These are phyloP conservation scores for Pyrenochaeta sp. DNA, from an alignment of 2,329 filamentous ascomycete species.

Conservation along the genomic window DNA sequence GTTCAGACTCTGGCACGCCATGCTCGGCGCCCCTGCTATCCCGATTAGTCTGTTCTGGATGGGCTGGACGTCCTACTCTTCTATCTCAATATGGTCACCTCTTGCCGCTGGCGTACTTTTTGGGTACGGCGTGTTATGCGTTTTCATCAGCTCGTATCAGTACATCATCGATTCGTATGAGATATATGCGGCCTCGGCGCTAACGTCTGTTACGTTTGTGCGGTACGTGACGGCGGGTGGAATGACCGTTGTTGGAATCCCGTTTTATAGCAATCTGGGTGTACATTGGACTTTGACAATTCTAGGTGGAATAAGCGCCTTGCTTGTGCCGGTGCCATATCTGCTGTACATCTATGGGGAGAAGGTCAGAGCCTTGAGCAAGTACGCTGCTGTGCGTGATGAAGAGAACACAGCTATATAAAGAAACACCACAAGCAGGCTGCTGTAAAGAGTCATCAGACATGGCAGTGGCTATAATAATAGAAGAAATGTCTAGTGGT, in stretches of 20 bases:
- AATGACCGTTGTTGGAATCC: constrained; percentile 52
- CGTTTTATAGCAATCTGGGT: constrained; percentile 52
- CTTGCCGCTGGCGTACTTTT: constrained; percentile 11
- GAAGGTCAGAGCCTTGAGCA: constrained; percentile 39
- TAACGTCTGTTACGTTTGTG: constrained; percentile 47
- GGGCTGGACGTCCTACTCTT: constrained; percentile 60
- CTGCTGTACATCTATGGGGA: constrained; percentile 47
- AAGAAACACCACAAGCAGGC: background rate
- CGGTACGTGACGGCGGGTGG: constrained; percentile 49
- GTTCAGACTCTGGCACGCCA: constrained; percentile 62
- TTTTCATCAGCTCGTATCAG: constrained; percentile 50
- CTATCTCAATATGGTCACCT: constrained; percentile 8
- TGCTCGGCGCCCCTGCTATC: constrained; percentile 60
- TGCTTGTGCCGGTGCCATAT: constrained; percentile 46
- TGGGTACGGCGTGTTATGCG: constrained; percentile 11
- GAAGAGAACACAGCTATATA: background rate
- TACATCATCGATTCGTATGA: constrained; percentile 54
- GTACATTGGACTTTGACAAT: constrained; percentile 55
- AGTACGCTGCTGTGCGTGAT: constrained; percentile 12
- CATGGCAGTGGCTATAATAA: too few species aligned
- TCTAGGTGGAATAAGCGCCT: constrained; percentile 46
- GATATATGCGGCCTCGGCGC: constrained; percentile 52
- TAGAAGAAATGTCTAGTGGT: too few species aligned
- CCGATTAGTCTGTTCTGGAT: constrained; percentile 67
- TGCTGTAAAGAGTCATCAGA: background rate